Base-by-base conservation (phyloP, 1,284 basidiomycete species). In the Anthracocystis setariae region DNA sequence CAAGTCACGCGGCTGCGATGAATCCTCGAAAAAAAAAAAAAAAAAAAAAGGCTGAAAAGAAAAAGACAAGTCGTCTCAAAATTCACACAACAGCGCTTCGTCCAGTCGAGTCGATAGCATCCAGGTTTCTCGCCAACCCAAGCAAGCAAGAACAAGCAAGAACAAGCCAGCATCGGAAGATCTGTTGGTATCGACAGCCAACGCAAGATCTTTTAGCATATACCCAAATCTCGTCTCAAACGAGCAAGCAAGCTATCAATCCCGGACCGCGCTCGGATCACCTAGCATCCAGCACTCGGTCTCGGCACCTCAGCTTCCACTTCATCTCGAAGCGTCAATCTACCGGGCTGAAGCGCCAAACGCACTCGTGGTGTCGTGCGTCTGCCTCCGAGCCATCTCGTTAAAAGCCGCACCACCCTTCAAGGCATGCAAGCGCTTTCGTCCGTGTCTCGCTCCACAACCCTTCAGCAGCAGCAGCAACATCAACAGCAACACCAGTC, bases 391-490 rank as follows among this genome's bases (percentile, higher is more conserved):
- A 13, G 35, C 35, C 5, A 17, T 15, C 12, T 17, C 35, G 12
- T 37, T 17, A n/a, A 13, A 15, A 17, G 8, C 8, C n/a, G n/a
- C 35, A 37, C 12, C 8, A 21, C 12, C 23, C 29, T 29, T 29
- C 29, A 39, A 40, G 67, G 56, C 57, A 70, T 70, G 67, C 67
- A 70, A 70, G 56, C 57, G 46, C 51, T 32, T 35, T 57, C 60
- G 24, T 23, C 61, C 35, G 25, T 55, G 46, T 39, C 56, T 46
- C 27, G 49, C 8, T 45, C 61, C 48, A 60, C 57, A 44, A 56
- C 45, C 21, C 9, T 24, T n/a, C 33, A 37, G 20, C 46, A 27
- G 35, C 48, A 27, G 37, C 32, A 32, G 18, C 39, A 38, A 57
- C 29, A 43, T 29, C 29, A 20, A 29, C 17, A 37, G 18, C 39